A percentile compares a stretch with the other conserved stretches of the same genome.
Conservation (phyloP, 148 eudicot species). For the Arbutus unedo region DNA sequence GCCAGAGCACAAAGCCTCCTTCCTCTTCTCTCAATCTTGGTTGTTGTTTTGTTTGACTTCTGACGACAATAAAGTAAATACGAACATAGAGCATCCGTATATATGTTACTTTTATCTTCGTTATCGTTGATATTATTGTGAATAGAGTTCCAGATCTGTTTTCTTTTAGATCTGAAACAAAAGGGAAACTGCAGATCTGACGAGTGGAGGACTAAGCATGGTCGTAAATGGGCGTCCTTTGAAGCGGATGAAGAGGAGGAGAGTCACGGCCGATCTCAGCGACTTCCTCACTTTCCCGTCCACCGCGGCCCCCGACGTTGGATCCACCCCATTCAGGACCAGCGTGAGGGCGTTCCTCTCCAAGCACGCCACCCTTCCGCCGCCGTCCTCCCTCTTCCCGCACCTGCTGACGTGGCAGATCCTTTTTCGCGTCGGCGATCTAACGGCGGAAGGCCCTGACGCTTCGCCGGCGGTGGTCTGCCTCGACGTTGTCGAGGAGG, state of each 20-base stretch:
- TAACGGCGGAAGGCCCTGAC: slow-evolving; percentile 22
- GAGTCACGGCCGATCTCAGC: slow-evolving; percentile 66
- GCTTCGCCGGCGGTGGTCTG: slow-evolving; percentile 40
- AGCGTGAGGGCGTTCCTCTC: slow-evolving; percentile 52
- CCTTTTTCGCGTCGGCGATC: slow-evolving; percentile 58
- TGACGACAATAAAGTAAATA: neutral
- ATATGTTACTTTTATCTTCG: neutral
- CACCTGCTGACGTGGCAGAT: slow-evolving; percentile 81
- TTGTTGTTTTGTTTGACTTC: neutral
- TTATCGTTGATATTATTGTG: neutral
- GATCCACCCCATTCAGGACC: slow-evolving; percentile 50
- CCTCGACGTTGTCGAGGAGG: slow-evolving; percentile 85
- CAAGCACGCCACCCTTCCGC: slow-evolving; percentile 60
- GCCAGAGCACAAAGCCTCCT: neutral
- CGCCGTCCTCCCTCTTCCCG: slow-evolving; percentile 60
- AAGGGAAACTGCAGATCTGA: slow-evolving; percentile 9
- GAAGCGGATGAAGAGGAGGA: slow-evolving; percentile 72
- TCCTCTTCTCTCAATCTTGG: neutral
- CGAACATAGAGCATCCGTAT: neutral
- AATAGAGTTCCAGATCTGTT: neutral
- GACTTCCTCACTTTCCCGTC: slow-evolving; percentile 63
- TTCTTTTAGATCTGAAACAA: neutral
- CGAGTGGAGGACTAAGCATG: slow-evolving; percentile 31
- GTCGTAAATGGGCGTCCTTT: slow-evolving; percentile 75
- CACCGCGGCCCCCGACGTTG: slow-evolving; percentile 19